Conservation (phyloP, 139 green algal species). For the Ulvella scutata region DNA sequence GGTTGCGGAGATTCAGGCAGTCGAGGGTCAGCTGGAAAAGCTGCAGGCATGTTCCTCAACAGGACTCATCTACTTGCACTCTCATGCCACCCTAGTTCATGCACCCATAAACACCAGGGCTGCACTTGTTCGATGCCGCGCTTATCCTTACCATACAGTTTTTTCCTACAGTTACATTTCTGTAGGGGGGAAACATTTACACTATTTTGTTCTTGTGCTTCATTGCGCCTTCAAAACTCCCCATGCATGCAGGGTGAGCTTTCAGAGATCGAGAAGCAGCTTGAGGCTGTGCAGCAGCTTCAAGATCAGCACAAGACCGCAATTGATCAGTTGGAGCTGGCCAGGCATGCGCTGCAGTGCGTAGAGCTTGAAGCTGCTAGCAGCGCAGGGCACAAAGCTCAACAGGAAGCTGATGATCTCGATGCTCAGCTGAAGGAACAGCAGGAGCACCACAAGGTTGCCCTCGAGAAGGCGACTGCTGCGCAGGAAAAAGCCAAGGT, state of each 20-base stretch:
- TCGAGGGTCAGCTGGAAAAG: slow-evolving; percentile 29
- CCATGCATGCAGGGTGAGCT: neutral
- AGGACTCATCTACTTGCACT: too few relatives aligned
- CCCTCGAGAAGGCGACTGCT: slow-evolving; percentile 34
- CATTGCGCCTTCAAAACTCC: too few relatives aligned
- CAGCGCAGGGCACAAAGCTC: slow-evolving; percentile 51
- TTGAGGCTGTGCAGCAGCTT: slow-evolving; percentile 19
- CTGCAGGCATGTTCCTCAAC: too few relatives aligned
- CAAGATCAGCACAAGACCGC: slow-evolving; percentile 39
- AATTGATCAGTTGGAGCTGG: slow-evolving; percentile 57
- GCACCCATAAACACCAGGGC: too few relatives aligned
- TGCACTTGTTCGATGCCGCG: too few relatives aligned
- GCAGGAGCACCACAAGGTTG: slow-evolving; percentile 21
- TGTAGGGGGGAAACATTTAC: too few relatives aligned
- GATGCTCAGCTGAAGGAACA: slow-evolving; percentile 29
- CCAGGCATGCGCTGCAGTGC: slow-evolving; percentile 48
- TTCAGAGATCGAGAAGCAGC: neutral
- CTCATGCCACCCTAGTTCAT: too few relatives aligned
- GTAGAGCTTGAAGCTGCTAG: slow-evolving; percentile 41
- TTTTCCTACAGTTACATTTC: too few relatives aligned
- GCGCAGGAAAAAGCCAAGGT: slow-evolving; percentile 54
- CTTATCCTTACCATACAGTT: too few relatives aligned
- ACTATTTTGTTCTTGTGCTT: too few relatives aligned
- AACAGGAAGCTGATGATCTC: neutral
- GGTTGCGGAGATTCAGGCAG: slow-evolving; percentile 50